Conservation (phyloP, 2,329 filamentous ascomycete species). For the Cladosporium sp. region DNA sequence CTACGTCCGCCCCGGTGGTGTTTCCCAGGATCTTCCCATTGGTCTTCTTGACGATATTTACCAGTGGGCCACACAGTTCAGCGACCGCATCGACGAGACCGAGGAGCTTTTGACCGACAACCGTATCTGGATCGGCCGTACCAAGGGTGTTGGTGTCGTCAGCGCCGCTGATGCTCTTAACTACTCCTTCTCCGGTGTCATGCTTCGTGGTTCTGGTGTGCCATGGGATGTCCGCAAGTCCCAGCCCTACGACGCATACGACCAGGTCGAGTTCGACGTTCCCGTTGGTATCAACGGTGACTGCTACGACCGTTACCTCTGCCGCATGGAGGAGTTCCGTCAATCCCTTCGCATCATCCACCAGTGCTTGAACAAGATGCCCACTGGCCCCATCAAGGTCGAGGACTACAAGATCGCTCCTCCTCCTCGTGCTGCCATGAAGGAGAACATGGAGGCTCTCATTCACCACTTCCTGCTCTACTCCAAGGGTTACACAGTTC, state of each 20-base stretch:
- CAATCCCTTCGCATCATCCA: conserved; percentile 97
- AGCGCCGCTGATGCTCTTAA: conserved; percentile 92
- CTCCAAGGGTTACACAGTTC: conserved; percentile 97
- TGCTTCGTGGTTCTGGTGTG: conserved; percentile 94
- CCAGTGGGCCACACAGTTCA: conserved; percentile 99
- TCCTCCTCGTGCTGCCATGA: conserved; percentile 96
- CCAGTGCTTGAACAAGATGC: conserved; percentile 99
- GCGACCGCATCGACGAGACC: conserved; percentile 96
- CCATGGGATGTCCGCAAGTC: conserved; percentile 97
- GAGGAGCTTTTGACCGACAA: conserved; percentile 99
- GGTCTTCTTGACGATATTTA: conserved; percentile 98
- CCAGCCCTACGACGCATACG: conserved; percentile 96
- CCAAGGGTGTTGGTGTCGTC: conserved; percentile 88
- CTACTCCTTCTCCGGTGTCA: conserved; percentile 94
- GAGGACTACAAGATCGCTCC: conserved; percentile 99
- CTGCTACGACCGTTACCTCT: conserved; percentile 98
- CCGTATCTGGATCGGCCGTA: conserved; percentile 96
- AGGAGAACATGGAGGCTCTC: conserved; percentile 99
- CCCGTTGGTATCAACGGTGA: conserved; percentile 95
- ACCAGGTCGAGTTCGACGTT: conserved; percentile 96
- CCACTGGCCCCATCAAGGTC: conserved; percentile 85
- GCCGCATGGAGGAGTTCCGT: conserved; percentile 99
- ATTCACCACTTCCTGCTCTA: conserved; percentile 99
- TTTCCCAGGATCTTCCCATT: conserved; percentile 90
- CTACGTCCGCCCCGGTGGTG: conserved; percentile 94